Base-by-base conservation (phyloP, 2,329 filamentous ascomycete species). In the Fusarium incarnatum region DNA sequence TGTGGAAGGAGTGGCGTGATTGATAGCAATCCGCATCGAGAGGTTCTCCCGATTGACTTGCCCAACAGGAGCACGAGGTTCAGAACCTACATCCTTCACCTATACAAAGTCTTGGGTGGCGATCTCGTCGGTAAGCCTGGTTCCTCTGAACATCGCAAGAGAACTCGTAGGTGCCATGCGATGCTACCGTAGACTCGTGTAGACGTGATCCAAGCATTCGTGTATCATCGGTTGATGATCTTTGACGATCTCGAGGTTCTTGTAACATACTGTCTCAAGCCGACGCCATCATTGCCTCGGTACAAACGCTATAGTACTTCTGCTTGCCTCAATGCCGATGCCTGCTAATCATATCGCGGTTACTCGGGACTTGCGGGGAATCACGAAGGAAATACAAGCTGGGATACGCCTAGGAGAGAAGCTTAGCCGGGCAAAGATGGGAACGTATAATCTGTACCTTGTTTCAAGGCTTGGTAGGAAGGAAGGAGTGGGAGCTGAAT, bases 291-390 rank as follows among this genome's bases (percentile, higher is more conserved):
- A 2, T 37, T 11, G 2, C 18, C 16, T 37, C 32, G 1, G 16
- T 1, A 1, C 32, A 37, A 0, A 5, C 16, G 6, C 18, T 18
- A 6, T 18, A 37, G 9, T 3, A 37, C 34, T n/a, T 37, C 5
- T 11, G 9, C 34, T 34, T 5, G 9, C 16, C 16, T 11, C 16
- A 6, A 1, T 11, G 5, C 32, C 32, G 16, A 37, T 37, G 16
- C 16, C 6, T 37, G 32, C 16, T 37, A 5, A 37, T 3, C 10
- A 2, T 10, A 37, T 37, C 34, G 16, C 5, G 16, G 16, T 37
- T 9, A 9, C 16, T 10, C 34, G 11, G 16, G 16, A 6, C 34
- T n/a, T 37, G 5, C 4, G 34, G 34, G 9, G 9, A 32, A 32
- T 8, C 16, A 1, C 11, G 34, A 37, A 37, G 34, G 6, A 37